phyloP scores from a whole-genome alignment of 169 alveolate species.

The Cryptosporidium andersoni region DNA sequence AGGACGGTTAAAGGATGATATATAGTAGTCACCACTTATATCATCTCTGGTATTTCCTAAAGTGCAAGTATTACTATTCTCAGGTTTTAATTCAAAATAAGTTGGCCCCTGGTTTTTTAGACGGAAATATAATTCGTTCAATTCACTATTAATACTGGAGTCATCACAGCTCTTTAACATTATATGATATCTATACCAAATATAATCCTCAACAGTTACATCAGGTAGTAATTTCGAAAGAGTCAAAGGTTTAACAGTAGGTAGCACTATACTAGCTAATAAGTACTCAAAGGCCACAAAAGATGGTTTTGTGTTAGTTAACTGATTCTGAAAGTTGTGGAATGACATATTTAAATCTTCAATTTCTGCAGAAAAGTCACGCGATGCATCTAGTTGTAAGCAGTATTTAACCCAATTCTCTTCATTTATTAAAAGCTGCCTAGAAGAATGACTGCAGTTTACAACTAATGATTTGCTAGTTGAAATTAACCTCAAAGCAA shows the following conservation, averaged over 20 bases:
- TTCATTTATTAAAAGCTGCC: conserved; percentile 4
- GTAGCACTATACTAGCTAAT: conserved; percentile 30
- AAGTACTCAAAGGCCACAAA: conserved; percentile 14
- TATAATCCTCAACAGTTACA: conserved; percentile 29
- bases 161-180: conserved; percentile 58
- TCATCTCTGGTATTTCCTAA: no score
- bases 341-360: conserved; percentile 47
- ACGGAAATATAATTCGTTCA: conserved; percentile 2
- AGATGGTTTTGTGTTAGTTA: conserved; percentile 1
- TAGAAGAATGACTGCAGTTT: conserved; percentile 2
- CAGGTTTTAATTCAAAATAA: no score
- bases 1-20: no score
- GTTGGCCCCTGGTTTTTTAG: not conserved
- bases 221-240: conserved; percentile 32
- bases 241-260: conserved; percentile 24
- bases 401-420: conserved; percentile 66
- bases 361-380: conserved; percentile 33
- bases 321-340: not conserved
- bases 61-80: no score
- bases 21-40: no score
- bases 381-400: conserved; percentile 42
- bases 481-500: conserved; percentile 46
- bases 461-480: conserved; percentile 51
- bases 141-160: conserved; percentile 21
- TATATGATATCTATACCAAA: conserved; percentile 64